Percentiles rank a stretch among this genome's conserved stretches.
Conservation (phyloP, 495 filamentous ascomycete species). For the Talaromyces liani region DNA sequence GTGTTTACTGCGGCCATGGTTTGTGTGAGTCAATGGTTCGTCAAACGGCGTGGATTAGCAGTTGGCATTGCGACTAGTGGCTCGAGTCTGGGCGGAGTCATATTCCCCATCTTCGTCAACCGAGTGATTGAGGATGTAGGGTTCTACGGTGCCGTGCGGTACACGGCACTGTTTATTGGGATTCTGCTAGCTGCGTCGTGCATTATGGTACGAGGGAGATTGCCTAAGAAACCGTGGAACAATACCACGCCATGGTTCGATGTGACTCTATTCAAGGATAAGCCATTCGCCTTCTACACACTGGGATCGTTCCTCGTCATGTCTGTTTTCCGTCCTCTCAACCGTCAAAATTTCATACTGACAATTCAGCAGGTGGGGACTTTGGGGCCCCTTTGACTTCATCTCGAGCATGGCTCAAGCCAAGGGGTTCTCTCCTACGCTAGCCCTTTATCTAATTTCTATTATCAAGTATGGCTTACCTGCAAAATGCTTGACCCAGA, state of each 20-base stretch:
- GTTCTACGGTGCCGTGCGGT: conserved; percentile 18
- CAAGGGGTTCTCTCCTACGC: conserved; percentile 13
- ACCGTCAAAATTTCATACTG: background rate
- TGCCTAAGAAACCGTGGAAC: conserved; percentile 24
- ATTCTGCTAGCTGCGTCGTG: conserved; percentile 16
- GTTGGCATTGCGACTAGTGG: conserved; percentile 24
- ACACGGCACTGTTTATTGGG: conserved; percentile 25
- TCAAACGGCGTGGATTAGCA: conserved; percentile 24
- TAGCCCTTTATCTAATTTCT: conserved; percentile 25
- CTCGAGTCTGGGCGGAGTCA: conserved; percentile 26
- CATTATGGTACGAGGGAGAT: conserved; percentile 15
- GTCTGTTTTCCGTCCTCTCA: conserved; percentile 5
- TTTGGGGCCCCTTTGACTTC: conserved; percentile 26
- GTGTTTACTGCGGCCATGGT: conserved; percentile 21
- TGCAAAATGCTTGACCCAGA: background rate
- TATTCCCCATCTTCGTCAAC: conserved; percentile 26
- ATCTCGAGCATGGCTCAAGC: conserved; percentile 17
- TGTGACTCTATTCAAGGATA: conserved; percentile 20
- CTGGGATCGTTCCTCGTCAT: conserved; percentile 21
- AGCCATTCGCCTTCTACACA: conserved; percentile 20
- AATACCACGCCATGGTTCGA: conserved; percentile 21
- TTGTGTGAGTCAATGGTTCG: conserved; percentile 42
- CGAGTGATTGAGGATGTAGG: conserved; percentile 14
- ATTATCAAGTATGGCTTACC: conserved; percentile 19
- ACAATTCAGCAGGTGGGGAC: conserved; percentile 18